Evolutionary conservation across 2,329 filamentous ascomycete species (phyloP).

Genomic region (Trichoderma sp.): DNA sequence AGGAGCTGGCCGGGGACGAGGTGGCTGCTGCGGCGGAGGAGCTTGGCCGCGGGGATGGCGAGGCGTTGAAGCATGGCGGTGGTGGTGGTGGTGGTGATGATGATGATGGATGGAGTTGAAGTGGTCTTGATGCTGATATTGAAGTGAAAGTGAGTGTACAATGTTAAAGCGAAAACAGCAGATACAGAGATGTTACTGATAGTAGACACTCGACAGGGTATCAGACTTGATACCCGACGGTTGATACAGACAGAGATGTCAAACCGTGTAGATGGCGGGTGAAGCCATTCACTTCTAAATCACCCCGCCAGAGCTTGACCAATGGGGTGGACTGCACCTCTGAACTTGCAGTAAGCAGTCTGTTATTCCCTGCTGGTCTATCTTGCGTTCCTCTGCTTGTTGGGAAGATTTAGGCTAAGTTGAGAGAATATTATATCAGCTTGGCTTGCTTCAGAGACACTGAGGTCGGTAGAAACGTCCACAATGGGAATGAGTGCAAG

Average conservation of each 20-base stretch:
- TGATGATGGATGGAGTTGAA: too few relatives aligned
- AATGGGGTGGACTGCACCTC: not conserved
- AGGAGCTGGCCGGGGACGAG: slow-evolving; percentile 64
- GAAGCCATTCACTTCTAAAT: not conserved
- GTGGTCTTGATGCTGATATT: too few relatives aligned
- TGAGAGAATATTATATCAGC: not conserved
- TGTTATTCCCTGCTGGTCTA: not conserved
- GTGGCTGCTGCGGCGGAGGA: slow-evolving; percentile 49
- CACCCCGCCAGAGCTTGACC: slow-evolving; percentile 9
- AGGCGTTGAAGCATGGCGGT: slow-evolving; percentile 30
- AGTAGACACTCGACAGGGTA: not conserved
- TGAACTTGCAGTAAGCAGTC: not conserved
- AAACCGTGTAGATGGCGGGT: not conserved
- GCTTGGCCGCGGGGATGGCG: slow-evolving; percentile 43
- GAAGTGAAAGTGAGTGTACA: not conserved
- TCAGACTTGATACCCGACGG: not conserved
- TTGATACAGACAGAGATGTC: not conserved
- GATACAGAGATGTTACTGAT: too few relatives aligned
- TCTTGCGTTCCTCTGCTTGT: not conserved
- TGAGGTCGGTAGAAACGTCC: not conserved
- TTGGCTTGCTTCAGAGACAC: too few relatives aligned
- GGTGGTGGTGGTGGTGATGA: not conserved
- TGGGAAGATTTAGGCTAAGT: not conserved
- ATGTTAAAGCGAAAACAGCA: too few relatives aligned
- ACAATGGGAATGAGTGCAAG: slow-evolving; percentile 1